Conservation (phyloP, 2,329 filamentous ascomycete genomes). For the Trichoderma sp. region DNA sequence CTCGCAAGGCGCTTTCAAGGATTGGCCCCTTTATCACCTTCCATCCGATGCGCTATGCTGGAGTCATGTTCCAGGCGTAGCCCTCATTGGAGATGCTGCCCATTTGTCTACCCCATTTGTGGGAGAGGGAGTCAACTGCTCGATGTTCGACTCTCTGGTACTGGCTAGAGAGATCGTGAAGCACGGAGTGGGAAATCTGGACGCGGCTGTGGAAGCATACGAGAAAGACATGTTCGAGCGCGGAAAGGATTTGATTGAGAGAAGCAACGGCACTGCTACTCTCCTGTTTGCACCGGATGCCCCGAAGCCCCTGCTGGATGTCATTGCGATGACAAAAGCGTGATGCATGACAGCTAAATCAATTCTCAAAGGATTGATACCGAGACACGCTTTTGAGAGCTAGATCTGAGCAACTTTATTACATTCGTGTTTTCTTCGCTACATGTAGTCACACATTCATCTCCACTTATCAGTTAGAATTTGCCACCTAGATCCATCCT, state of each 20-base stretch:
- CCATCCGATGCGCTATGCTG: neutral
- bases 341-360: neutral
- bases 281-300: slow-evolving; percentile 12
- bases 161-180: neutral
- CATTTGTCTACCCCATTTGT: slow-evolving; percentile 13
- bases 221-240: slow-evolving; percentile 24
- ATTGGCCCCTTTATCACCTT: slow-evolving; percentile 17
- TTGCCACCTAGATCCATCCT: neutral
- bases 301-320: neutral
- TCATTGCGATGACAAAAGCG: neutral
- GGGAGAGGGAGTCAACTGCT: slow-evolving; percentile 24
- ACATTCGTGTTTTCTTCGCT: neutral
- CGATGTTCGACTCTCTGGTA: slow-evolving; percentile 15
- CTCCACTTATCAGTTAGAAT: neutral
- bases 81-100: slow-evolving; percentile 16
- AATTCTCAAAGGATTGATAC: neutral
- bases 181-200: slow-evolving; percentile 3
- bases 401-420: neutral
- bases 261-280: neutral
- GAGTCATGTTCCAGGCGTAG: neutral
- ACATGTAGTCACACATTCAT: too few relatives aligned
- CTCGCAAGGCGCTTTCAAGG: slow-evolving; percentile 5
- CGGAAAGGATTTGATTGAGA: slow-evolving; percentile 10
- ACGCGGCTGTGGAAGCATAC: slow-evolving; percentile 3
- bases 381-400: too few relatives aligned